Conservation (phyloP, 2,329 filamentous ascomycete genomes). For the Didymella lethalis region DNA sequence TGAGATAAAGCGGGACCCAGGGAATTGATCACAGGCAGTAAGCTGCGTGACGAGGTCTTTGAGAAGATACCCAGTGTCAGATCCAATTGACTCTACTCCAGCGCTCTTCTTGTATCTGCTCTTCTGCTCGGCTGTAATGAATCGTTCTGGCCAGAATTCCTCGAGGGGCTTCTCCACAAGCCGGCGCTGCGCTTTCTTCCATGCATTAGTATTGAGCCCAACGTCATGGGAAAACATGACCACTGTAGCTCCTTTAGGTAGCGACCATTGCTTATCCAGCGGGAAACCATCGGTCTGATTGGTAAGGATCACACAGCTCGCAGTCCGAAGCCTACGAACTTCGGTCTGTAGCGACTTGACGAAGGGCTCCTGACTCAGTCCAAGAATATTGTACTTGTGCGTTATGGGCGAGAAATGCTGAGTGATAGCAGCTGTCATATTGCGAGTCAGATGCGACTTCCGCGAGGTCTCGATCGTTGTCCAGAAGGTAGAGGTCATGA, state of each 20-base stretch:
- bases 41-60: constrained; percentile 28
- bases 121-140: constrained; percentile 24
- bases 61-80: constrained; percentile 4
- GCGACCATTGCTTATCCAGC: constrained; percentile 34
- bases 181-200: constrained; percentile 31
- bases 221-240: constrained; percentile 36
- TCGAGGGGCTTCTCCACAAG: constrained; percentile 31
- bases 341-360: constrained; percentile 40
- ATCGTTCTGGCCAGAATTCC: constrained; percentile 42
- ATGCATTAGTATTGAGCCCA: constrained; percentile 34
- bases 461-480: constrained; percentile 34
- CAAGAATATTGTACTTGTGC: constrained; percentile 27
- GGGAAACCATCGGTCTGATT: constrained; percentile 22
- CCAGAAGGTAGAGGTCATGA: constrained; percentile 38
- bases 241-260: constrained; percentile 28
- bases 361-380: constrained; percentile 28
- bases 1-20: constrained; percentile 26
- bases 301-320: constrained; percentile 23
- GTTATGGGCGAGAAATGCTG: constrained; percentile 20
- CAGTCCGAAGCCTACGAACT: constrained; percentile 32
- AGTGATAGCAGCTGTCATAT: constrained; percentile 24
- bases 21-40: constrained; percentile 24
- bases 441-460: constrained; percentile 28
- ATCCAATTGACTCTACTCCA: constrained; percentile 3
- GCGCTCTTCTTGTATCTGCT: not conserved